phyloP scores from a whole-genome alignment of 2,329 filamentous ascomycete genomes.

The Cercospora sp. region DNA sequence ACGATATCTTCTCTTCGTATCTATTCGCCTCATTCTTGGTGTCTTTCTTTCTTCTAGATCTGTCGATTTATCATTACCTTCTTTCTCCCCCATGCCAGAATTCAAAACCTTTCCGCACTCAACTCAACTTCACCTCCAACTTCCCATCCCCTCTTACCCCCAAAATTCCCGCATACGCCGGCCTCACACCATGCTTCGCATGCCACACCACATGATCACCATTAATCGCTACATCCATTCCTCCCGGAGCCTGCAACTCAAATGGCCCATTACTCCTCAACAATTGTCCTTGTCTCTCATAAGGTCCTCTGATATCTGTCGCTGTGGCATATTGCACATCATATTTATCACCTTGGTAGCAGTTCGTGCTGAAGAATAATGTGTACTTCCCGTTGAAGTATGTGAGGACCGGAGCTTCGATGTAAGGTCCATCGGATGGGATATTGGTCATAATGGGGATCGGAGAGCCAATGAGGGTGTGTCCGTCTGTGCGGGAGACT shows the following conservation, averaged over 20 bases:
- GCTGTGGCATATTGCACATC: constrained; percentile 36
- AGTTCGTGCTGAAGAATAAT: constrained; percentile 37
- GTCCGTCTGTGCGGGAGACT: constrained; percentile 34
- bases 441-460: constrained; percentile 34
- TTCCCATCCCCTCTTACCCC: constrained; percentile 13
- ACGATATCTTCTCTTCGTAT: neutral
- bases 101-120: neutral
- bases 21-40: neutral
- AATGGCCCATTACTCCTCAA: constrained; percentile 29
- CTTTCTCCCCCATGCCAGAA: neutral
- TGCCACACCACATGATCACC: constrained; percentile 38
- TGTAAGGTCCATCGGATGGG: constrained; percentile 34
- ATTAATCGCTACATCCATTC: constrained; percentile 36
- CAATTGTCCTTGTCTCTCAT: constrained; percentile 28
- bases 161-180: constrained; percentile 21
- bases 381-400: constrained; percentile 34
- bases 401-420: constrained; percentile 33
- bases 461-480: constrained; percentile 31
- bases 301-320: constrained; percentile 31
- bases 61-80: neutral
- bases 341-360: constrained; percentile 34
- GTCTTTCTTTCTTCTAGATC: neutral
- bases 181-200: constrained; percentile 21
- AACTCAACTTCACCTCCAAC: constrained; percentile 2
- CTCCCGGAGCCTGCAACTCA: constrained; percentile 35